Base-by-base conservation (phyloP, 2,329 filamentous ascomycete species). In the Aspergillus tamarii region DNA sequence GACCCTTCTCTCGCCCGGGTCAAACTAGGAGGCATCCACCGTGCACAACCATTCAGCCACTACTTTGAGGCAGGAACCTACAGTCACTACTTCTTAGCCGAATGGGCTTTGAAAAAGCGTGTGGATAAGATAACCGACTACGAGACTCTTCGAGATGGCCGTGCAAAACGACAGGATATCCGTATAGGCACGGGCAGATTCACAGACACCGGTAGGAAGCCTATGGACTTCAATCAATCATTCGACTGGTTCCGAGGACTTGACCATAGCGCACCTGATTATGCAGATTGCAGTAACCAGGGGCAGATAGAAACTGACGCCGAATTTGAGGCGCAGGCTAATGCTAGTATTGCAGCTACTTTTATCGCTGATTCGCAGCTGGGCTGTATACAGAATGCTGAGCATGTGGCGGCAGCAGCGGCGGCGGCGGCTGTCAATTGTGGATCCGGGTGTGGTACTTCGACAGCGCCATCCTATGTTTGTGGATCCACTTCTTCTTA, bases 21-120 rank as follows among this genome's bases (percentile, higher is more conserved):
- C 50, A 79, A 77, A 57, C 72, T 81, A 1, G 80, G 79, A 23
- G 78, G 81, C 11, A 80, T 82, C 62, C 77, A 82, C 61, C 76
- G 80, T 30, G 80, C 80, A 1, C 80, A 82, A 34, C 68, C 68
- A 0, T 79, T 74, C 63, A 80, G 78, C 56, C 79, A 81, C 64
- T 70, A 74, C 62, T 81, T 75, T 60, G 78, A 14, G 23, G 52
- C 52, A 26, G 52, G 52, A 7, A 55, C 52, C n/a, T 55, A 39
- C 32, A 55, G 52, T 21, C 52, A 39, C n/a, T 55, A 55, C 10
- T 55, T 55, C n/a, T 9, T 55, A 23, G 52, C 52, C 6, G 52
- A 39, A 39, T 55, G 52, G 52, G 52, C 52, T 4, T 19, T 55
- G 9, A 55, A 55, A 23, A 36, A 39, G 12, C 32, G 14, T 5